Evolutionary conservation across 1,284 basidiomycete species (phyloP), one percentile per base, ranked within the genome.

Genomic region (Meira miltonrushii): DNA sequence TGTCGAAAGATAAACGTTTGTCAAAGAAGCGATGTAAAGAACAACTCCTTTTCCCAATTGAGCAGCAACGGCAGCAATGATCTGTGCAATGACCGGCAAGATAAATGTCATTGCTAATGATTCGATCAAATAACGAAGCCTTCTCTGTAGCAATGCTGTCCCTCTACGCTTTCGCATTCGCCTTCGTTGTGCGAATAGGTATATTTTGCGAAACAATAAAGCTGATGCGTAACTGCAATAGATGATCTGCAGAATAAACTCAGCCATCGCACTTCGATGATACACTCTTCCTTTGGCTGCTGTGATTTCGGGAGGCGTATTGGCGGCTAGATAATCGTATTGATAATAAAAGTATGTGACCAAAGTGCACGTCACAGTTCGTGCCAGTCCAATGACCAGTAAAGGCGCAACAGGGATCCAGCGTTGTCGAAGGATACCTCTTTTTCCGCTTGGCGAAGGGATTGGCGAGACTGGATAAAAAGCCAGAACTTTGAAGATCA

Each of bases 101-200:
- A 48, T 21, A 21, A 48, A 48, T 8, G 46, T 48, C 46, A 48
- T 48, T 19, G 25, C 12, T 12, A 48, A 23, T 21, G 46, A n/a
- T 48, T 48, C 46, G 12, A 48, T 25, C 12, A 48, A 48, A 25
- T 21, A 48, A 21, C 46, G 46, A 19, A 48, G 46, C 23, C 46
- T 19, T 21, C 46, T 48, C 23, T 23, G 17, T 48, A 23, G 17
- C 12, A 13, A 23, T 48, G 46, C n/a, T n/a, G 17, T 48, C 5
- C 17, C 17, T n/a, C 17, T 48, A 5, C 46, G 17, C 13, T 23
- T 15, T 48, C 17, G 21, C n/a, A 23, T 13, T 12, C 12, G 17
- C 6, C 17, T 5, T 17, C 12, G 2, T 21, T 23, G 46, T 13
- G 46, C 25, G 17, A 48, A 48, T 13, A n/a, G 46, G 12, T 21